Evolutionary conservation across 2,329 filamentous ascomycete species (phyloP).

Genomic region (Phaeomoniella chlamydospora): DNA sequence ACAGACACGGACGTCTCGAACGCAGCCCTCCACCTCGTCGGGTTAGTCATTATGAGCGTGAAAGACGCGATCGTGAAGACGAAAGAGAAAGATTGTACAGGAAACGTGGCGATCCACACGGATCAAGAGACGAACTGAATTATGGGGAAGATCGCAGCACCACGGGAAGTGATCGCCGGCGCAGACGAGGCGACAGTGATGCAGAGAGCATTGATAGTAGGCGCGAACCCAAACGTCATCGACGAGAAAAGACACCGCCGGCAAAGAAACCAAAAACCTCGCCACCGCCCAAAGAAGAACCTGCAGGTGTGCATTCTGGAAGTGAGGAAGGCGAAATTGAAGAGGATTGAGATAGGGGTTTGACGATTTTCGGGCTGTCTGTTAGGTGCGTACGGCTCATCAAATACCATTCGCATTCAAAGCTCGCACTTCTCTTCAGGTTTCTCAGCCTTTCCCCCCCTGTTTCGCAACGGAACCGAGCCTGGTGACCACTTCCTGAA

Average conservation of each 20-base stretch:
- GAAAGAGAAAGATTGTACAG: slow-evolving; percentile 81
- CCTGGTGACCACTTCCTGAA: no score
- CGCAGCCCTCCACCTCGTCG: slow-evolving; percentile 15
- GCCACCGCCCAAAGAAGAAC: slow-evolving; percentile 30
- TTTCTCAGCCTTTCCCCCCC: no score
- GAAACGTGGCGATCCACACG: slow-evolving; percentile 63
- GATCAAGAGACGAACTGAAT: slow-evolving; percentile 74
- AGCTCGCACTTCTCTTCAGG: no score
- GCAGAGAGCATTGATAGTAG: slow-evolving; percentile 45
- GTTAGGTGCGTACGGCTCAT: background rate
- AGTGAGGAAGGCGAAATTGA: slow-evolving; percentile 98
- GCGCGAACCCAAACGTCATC: slow-evolving; percentile 38
- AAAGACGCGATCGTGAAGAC: slow-evolving; percentile 75
- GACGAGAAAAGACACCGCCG: slow-evolving; percentile 25
- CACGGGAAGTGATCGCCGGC: slow-evolving; percentile 50
- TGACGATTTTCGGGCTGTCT: no score
- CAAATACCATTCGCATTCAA: no score
- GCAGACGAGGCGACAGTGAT: slow-evolving; percentile 67
- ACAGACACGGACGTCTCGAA: slow-evolving; percentile 15
- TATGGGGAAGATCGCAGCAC: slow-evolving; percentile 53
- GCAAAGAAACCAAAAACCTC: slow-evolving; percentile 19
- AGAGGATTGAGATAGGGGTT: slow-evolving; percentile 46
- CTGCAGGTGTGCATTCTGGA: slow-evolving; percentile 58
- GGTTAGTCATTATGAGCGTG: slow-evolving; percentile 53
- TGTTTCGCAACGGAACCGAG: no score